Evolutionary conservation across 441 rosid species (phyloP).

Genomic region (Gossypium laxum): DNA sequence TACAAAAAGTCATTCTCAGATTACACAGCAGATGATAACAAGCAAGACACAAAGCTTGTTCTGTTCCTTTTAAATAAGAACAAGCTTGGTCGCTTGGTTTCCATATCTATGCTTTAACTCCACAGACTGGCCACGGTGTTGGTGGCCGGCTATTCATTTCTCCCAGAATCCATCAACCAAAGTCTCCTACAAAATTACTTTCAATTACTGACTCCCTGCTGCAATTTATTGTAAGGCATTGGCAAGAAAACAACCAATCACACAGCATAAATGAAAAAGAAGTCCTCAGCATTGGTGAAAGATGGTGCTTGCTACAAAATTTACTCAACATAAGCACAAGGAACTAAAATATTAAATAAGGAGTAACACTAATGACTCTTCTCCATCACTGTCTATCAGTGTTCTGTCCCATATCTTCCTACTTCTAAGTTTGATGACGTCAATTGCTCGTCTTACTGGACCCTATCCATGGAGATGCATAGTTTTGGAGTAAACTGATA

Average conservation of each 20-base stretch:
- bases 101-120: no score
- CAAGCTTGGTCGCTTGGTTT: no score
- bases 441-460: not conserved
- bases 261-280: not conserved
- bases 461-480: not conserved
- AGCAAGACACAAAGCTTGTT: no score
- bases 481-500: constrained; percentile 1
- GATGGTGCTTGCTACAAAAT: not conserved
- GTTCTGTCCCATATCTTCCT: not conserved
- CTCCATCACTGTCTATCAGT: not conserved
- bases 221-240: not conserved
- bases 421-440: not conserved
- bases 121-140: no score
- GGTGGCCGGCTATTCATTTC: no score
- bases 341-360: not conserved
- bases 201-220: no score
- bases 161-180: no score
- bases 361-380: not conserved
- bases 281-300: not conserved
- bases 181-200: no score
- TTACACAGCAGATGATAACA: no score
- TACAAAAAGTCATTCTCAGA: no score
- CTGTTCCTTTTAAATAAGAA: no score
- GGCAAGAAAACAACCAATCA: not conserved
- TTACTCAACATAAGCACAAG: not conserved